phyloP scores from a whole-genome alignment of 2,329 filamentous ascomycete genomes.

The Ascosphaera apis region DNA sequence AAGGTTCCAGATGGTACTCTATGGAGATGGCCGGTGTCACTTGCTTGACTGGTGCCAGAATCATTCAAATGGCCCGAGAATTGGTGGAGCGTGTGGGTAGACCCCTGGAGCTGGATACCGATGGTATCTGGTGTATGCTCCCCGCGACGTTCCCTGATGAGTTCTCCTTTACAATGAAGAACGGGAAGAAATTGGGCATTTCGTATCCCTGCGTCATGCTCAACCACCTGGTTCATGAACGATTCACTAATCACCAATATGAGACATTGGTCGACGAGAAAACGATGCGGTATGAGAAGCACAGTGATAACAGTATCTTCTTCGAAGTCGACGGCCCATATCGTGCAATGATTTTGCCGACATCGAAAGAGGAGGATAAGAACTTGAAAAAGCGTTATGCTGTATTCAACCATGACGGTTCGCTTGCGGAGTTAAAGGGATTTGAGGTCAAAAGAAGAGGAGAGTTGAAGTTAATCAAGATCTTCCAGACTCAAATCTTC shows the following conservation, averaged over 20 bases:
- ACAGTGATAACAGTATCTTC: slow-evolving; percentile 98
- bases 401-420: slow-evolving; percentile 96
- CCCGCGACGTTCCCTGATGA: slow-evolving; percentile 93
- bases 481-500: slow-evolving; percentile 98
- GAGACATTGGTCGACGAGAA: slow-evolving; percentile 62
- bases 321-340: slow-evolving; percentile 98
- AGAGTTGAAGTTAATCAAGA: slow-evolving; percentile 98
- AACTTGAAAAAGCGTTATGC: slow-evolving; percentile 98
- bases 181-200: slow-evolving; percentile 87
- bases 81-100: slow-evolving; percentile 83
- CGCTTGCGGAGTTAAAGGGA: slow-evolving; percentile 81
- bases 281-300: slow-evolving; percentile 78
- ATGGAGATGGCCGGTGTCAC: slow-evolving; percentile 99
- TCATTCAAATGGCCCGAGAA: slow-evolving; percentile 88
- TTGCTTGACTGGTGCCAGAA: slow-evolving; percentile 82
- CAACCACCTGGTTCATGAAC: slow-evolving; percentile 85
- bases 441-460: slow-evolving; percentile 96
- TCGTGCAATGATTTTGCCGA: slow-evolving; percentile 89
- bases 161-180: slow-evolving; percentile 80
- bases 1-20: slow-evolving; percentile 96
- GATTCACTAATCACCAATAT: slow-evolving; percentile 95
- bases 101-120: slow-evolving; percentile 84
- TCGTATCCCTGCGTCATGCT: slow-evolving; percentile 98
- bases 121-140: slow-evolving; percentile 99
- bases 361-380: slow-evolving; percentile 97